Evolutionary conservation across 1,284 basidiomycete genomes (phyloP).

Genomic region (Ustilago vetiveriae): DNA sequence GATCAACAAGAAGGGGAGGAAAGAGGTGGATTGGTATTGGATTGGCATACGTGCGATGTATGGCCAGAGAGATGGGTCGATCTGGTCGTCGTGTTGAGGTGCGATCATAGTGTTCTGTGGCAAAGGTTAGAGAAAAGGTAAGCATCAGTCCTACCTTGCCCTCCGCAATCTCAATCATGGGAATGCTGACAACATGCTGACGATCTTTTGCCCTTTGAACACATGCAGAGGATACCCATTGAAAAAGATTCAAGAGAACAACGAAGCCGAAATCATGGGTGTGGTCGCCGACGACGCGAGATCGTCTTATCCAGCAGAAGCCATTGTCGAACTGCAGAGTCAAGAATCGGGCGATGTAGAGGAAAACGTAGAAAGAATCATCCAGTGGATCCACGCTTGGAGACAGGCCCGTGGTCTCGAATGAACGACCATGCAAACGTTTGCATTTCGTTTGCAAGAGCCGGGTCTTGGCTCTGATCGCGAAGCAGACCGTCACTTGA

Average conservation of each 20-base stretch:
- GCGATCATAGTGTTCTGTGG: slow-evolving; percentile 90
- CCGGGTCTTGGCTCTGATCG: too few relatives aligned
- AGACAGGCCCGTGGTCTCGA: slow-evolving; percentile 70
- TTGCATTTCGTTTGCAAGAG: too few relatives aligned
- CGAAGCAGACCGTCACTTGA: too few relatives aligned
- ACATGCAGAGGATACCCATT: slow-evolving; percentile 82
- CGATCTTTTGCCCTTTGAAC: too few relatives aligned
- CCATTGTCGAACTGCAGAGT: slow-evolving; percentile 85
- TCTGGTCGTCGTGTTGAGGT: slow-evolving; percentile 91
- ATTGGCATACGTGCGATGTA: slow-evolving; percentile 95
- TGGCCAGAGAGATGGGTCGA: slow-evolving; percentile 98
- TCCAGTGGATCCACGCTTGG: slow-evolving; percentile 87
- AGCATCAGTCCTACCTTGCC: too few relatives aligned
- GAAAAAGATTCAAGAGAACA: slow-evolving; percentile 97
- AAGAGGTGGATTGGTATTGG: slow-evolving; percentile 80
- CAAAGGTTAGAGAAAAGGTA: slow-evolving; percentile 90
- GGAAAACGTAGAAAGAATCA: slow-evolving; percentile 82
- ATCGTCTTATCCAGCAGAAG: slow-evolving; percentile 82
- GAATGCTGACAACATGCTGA: too few relatives aligned
- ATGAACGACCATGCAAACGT: not conserved
- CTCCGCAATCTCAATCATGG: too few relatives aligned
- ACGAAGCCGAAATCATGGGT: slow-evolving; percentile 98
- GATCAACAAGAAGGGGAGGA: slow-evolving; percentile 44
- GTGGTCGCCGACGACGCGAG: slow-evolving; percentile 88
- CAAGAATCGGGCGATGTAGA: slow-evolving; percentile 84